Conservation (phyloP, 2,329 filamentous ascomycete genomes). For the Fusarium sp. region DNA sequence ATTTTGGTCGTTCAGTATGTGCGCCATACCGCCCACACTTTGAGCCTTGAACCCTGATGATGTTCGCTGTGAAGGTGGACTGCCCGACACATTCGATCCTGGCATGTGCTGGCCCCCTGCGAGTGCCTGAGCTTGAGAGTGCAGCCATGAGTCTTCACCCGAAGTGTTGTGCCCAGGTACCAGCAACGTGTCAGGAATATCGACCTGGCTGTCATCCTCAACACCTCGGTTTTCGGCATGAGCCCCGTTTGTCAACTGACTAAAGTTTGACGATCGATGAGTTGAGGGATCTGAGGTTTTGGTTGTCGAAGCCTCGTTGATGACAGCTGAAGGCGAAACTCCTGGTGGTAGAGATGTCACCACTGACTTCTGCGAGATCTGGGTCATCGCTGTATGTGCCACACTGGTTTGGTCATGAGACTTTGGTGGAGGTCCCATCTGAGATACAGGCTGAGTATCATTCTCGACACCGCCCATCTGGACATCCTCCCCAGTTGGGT, state of each 20-base stretch:
- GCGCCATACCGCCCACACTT: conserved; percentile 48
- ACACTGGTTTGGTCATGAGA: conserved; percentile 56
- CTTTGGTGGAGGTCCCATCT: conserved; percentile 66
- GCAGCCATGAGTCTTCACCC: conserved; percentile 69
- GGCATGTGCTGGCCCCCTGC: conserved; percentile 55
- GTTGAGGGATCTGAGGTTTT: conserved; percentile 84
- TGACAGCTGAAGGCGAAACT: conserved; percentile 70
- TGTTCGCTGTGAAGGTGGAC: conserved; percentile 55
- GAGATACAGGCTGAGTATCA: conserved; percentile 62
- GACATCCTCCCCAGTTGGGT: conserved; percentile 62
- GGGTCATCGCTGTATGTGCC: conserved; percentile 65
- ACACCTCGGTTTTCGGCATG: conserved; percentile 62
- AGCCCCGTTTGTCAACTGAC: conserved; percentile 79
- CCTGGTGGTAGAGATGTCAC: conserved; percentile 71
- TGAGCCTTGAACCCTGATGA: conserved; percentile 55
- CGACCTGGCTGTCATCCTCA: conserved; percentile 54
- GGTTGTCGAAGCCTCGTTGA: conserved; percentile 95
- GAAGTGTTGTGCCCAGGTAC: conserved; percentile 63
- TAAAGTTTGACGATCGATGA: conserved; percentile 74
- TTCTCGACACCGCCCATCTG: conserved; percentile 73
- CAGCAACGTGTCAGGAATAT: conserved; percentile 70
- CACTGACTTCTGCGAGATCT: conserved; percentile 75
- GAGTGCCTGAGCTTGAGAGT: conserved; percentile 71
- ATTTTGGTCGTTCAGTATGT: conserved; percentile 59
- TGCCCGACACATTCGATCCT: conserved; percentile 51